Base-by-base conservation (phyloP, 2,329 filamentous ascomycete species). In the Botrytis sinoallii region DNA sequence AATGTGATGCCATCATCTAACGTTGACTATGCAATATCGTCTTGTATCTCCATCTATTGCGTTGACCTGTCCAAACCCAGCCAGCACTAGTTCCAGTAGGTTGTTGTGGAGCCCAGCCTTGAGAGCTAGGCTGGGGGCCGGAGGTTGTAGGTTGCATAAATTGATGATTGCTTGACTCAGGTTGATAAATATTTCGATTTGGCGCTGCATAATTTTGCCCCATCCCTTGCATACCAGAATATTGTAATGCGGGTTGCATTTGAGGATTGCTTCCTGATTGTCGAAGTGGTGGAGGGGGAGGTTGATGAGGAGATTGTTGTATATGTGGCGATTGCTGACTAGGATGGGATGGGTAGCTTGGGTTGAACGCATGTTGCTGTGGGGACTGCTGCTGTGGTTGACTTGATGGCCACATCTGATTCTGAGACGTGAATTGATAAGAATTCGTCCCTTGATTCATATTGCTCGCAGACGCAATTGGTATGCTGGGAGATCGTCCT, bases 331-430 rank as follows among this genome's bases (percentile, higher is more conserved):
- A 71, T 65, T 71, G 72, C 46, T 73, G 72, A 42, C 25, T 71
- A 40, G 68, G 60, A 61, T 74, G 69, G 22, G 72, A 46, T 14
- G 42, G 48, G n/a, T 74, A 74, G 42, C 22, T 65, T 44, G 72
- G 52, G 48, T 69, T 69, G 32, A 74, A 74, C 7, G 68, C 32
- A 20, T 74, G 72, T 76, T 92, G 90, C 42, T 87, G 88, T 10
- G 88, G 85, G n/a, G 87, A 85, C 81, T 91, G 91, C 59, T 90
- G 89, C 60, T 90, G 89, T 68, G 88, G 87, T 77, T 92, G 91
- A 38, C 83, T 83, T 48, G 83, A 83, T 46, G 88, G 86, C 90
- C 90, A 92, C 85, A 92, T 90, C 79, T 89, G 89, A 74, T 84
- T 85, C 59, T 88, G 85, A 73, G 88, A 86, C 20, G 85, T 85